Evolutionary conservation across 1,284 basidiomycete species (phyloP).

Genomic region (Pseudozyma tsukubaensis): DNA sequence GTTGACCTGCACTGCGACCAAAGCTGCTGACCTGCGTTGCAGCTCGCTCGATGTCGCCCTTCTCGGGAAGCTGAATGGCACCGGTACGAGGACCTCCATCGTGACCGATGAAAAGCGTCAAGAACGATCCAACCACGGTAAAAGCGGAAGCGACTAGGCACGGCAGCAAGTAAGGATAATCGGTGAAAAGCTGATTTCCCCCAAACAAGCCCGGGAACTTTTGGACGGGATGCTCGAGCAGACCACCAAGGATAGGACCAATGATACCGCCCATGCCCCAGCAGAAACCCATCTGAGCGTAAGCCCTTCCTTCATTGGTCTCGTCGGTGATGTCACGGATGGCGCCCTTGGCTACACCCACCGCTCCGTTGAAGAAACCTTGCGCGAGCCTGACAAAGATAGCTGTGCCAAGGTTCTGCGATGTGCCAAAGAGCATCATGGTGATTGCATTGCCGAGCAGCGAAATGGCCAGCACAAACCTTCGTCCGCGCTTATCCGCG

Average conservation of each 20-base stretch:
- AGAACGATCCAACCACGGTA: slow-evolving; percentile 77
- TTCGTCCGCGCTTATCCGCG: slow-evolving; percentile 88
- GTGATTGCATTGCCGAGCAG: slow-evolving; percentile 84
- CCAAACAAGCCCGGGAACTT: slow-evolving; percentile 85
- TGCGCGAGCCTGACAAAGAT: slow-evolving; percentile 89
- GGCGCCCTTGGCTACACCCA: slow-evolving; percentile 86
- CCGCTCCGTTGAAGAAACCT: slow-evolving; percentile 93
- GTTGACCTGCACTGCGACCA: slow-evolving; percentile 55
- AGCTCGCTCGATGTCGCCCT: slow-evolving; percentile 51
- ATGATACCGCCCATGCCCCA: slow-evolving; percentile 90
- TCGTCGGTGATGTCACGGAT: slow-evolving; percentile 87
- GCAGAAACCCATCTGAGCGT: slow-evolving; percentile 91
- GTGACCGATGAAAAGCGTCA: slow-evolving; percentile 87
- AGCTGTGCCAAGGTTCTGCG: slow-evolving; percentile 75
- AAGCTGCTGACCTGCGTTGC: slow-evolving; percentile 50
- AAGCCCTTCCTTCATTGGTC: slow-evolving; percentile 91
- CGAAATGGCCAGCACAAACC: slow-evolving; percentile 85
- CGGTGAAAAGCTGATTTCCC: slow-evolving; percentile 75
- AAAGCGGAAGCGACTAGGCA: slow-evolving; percentile 74
- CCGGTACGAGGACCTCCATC: slow-evolving; percentile 74
- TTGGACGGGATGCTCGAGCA: slow-evolving; percentile 74
- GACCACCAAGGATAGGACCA: slow-evolving; percentile 80
- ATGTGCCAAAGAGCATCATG: slow-evolving; percentile 85
- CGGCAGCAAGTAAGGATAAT: slow-evolving; percentile 91
- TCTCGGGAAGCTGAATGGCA: slow-evolving; percentile 58